Evolutionary conservation across 805 yeast genomes (phyloP).

Genomic region (Candida oleophila): DNA sequence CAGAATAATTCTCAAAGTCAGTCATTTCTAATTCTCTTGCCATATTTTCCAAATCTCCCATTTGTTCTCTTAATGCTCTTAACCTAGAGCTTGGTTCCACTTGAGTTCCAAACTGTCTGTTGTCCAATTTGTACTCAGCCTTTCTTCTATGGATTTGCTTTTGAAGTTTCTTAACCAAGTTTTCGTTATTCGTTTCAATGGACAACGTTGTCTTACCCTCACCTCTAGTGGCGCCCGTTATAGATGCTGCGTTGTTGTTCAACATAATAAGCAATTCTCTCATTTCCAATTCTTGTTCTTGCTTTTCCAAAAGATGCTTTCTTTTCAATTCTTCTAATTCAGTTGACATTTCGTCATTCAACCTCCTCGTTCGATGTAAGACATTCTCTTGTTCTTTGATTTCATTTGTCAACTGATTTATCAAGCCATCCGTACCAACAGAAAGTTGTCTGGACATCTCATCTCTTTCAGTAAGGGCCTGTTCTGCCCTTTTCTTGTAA

Average conservation of each 20-base stretch:
- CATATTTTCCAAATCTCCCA: constrained; percentile 81
- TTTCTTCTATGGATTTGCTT: constrained; percentile 46
- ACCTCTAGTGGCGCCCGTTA: constrained; percentile 24
- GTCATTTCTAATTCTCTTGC: constrained; percentile 86
- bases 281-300: constrained; percentile 74
- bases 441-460: constrained; percentile 64
- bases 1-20: constrained; percentile 56
- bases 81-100: constrained; percentile 78
- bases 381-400: constrained; percentile 62
- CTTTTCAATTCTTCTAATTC: constrained; percentile 66
- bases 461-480: constrained; percentile 57
- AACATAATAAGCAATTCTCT: constrained; percentile 66
- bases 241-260: constrained; percentile 37
- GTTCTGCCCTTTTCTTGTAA: constrained; percentile 51
- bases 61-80: constrained; percentile 71
- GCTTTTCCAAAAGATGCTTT: constrained; percentile 61
- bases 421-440: constrained; percentile 75
- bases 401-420: constrained; percentile 59
- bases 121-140: constrained; percentile 47
- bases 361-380: constrained; percentile 56
- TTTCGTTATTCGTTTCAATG: constrained; percentile 31
- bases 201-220: constrained; percentile 37
- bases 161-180: constrained; percentile 41
- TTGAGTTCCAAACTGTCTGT: constrained; percentile 46
- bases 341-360: constrained; percentile 56